These are phyloP conservation scores for Flaveria trinervia DNA, from an alignment of 129 eudicot genomes.

Conservation along the genomic window DNA sequence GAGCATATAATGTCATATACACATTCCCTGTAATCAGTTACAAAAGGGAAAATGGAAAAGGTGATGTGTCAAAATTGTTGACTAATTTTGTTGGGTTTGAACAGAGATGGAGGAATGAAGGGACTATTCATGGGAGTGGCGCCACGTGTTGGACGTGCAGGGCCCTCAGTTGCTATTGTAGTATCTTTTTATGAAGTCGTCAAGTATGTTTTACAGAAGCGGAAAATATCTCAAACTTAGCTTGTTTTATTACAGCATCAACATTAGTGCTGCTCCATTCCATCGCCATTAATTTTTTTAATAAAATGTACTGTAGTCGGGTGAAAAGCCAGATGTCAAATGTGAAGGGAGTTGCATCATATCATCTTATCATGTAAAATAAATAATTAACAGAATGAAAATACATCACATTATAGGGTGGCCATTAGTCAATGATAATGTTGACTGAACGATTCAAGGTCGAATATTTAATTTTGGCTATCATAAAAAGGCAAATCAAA, in stretches of 20 bases:
- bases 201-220: slow-evolving; percentile 49
- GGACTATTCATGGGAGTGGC: slow-evolving; percentile 79
- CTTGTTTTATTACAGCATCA: not conserved
- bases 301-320: not conserved
- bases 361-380: not conserved
- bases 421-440: not conserved
- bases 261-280: not conserved
- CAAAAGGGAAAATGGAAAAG: no score
- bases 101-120: slow-evolving; percentile 82
- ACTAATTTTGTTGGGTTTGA: not conserved
- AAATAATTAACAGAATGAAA: no score
- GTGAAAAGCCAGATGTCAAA: not conserved
- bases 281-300: not conserved
- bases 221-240: slow-evolving; percentile 22
- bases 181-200: slow-evolving; percentile 80
- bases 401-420: not conserved
- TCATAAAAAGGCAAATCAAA: not conserved
- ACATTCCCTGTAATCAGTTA: no score
- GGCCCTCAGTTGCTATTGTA: slow-evolving; percentile 91
- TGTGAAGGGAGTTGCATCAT: not conserved
- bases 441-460: not conserved
- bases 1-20: no score
- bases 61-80: not conserved
- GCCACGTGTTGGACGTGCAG: slow-evolving; percentile 82
- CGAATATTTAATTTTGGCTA: not conserved